Evolutionary conservation across 2,329 filamentous ascomycete genomes (phyloP).

Genomic region (Dryadomyces sulphureus): DNA sequence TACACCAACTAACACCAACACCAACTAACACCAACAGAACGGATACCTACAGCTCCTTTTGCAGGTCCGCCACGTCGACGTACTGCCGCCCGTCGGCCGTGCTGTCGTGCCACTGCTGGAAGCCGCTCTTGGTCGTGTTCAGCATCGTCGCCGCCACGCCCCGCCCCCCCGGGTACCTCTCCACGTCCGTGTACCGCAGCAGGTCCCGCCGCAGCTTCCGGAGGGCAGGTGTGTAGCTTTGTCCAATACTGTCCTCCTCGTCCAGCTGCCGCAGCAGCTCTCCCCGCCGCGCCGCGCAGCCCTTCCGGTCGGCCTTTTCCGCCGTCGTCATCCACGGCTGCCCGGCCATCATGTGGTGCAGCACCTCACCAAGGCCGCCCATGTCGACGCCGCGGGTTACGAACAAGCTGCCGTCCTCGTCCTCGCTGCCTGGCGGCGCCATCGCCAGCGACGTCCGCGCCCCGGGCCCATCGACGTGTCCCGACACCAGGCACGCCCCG

Average conservation of each 20-base stretch:
- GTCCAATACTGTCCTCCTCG: too few species aligned
- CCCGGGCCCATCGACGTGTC: slow-evolving; percentile 15
- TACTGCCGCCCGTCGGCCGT: neutral
- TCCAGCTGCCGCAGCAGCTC: neutral
- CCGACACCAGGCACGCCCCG: slow-evolving; percentile 23
- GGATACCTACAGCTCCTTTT: too few species aligned
- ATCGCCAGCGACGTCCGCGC: slow-evolving; percentile 8
- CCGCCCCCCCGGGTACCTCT: neutral
- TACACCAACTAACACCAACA: too few species aligned
- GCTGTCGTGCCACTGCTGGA: neutral
- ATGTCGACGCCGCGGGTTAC: slow-evolving; percentile 19
- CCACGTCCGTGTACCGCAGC: neutral
- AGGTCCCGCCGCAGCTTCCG: neutral
- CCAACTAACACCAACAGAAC: too few species aligned
- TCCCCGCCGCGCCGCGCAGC: neutral
- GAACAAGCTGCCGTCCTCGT: neutral
- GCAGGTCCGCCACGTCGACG: neutral
- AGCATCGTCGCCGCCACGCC: neutral
- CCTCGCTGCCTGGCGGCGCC: slow-evolving; percentile 10
- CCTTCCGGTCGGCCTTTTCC: neutral
- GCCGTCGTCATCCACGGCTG: neutral
- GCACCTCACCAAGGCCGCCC: slow-evolving; percentile 20
- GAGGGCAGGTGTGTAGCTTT: neutral
- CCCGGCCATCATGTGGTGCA: slow-evolving; percentile 28
- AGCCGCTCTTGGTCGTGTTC: neutral